Percentiles rank a stretch among this genome's conserved stretches.
Evolutionary conservation across 2,329 filamentous ascomycete species (phyloP).

Genomic region (Colletotrichum echinochloae): DNA sequence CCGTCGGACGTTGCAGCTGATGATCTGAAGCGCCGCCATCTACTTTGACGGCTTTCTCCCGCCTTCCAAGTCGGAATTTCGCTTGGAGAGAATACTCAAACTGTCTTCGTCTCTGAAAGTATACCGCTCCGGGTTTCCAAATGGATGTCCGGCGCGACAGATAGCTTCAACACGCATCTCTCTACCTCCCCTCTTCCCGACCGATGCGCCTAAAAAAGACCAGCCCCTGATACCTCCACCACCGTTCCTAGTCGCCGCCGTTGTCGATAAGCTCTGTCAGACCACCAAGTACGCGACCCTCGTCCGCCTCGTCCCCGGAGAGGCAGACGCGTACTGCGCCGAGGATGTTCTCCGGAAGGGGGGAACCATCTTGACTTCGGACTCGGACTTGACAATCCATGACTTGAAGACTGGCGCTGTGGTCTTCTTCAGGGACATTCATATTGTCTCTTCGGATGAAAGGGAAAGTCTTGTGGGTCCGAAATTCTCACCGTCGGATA

Average conservation of each 20-base stretch:
- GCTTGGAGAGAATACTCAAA: constrained; percentile 70
- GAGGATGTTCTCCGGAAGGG: constrained; percentile 65
- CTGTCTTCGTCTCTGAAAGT: constrained; percentile 67
- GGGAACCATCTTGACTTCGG: constrained; percentile 78
- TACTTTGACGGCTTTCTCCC: constrained; percentile 91
- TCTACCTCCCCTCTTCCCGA: constrained; percentile 44
- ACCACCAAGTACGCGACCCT: constrained; percentile 56
- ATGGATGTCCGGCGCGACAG: constrained; percentile 45
- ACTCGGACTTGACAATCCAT: constrained; percentile 87
- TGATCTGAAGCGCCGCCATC: constrained; percentile 68
- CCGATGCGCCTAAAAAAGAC: constrained; percentile 45
- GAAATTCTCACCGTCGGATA: constrained; percentile 51
- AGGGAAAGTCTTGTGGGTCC: constrained; percentile 31
- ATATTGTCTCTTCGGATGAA: constrained; percentile 46
- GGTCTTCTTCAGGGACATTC: constrained; percentile 75
- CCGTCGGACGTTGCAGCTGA: neutral
- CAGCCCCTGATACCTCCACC: constrained; percentile 62
- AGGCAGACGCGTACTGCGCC: constrained; percentile 88
- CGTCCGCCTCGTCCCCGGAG: constrained; percentile 77
- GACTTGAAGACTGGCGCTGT: constrained; percentile 75
- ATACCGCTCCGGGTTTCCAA: constrained; percentile 51
- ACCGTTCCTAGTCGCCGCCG: constrained; percentile 80
- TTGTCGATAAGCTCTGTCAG: constrained; percentile 75
- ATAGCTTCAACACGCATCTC: constrained; percentile 23
- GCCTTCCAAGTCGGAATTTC: constrained; percentile 69